Base-by-base conservation (phyloP, 2,329 filamentous ascomycete species). In the Pezicula neosporulosa region DNA sequence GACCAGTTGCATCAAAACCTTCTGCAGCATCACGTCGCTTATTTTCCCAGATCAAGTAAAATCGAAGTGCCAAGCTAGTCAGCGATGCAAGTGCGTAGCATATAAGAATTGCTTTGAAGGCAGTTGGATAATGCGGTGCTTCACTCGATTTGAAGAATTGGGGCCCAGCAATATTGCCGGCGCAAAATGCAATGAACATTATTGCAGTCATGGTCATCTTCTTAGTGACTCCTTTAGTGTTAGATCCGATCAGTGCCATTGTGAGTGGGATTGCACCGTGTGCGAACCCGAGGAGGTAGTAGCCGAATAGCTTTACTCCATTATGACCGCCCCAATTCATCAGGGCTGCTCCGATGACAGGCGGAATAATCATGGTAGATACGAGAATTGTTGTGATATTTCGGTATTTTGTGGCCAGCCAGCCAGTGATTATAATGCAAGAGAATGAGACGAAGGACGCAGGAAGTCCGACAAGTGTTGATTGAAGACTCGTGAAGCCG, bases 1-100 rank as follows among this genome's bases (percentile, higher is more conserved):
- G 30, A 33, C 72, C 68, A 50, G 72, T 76, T 4, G 74, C 76
- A 38, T 68, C 66, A 7, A 78, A 63, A 0, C 72, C 76, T 43
- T 82, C 78, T 16, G 64, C 61, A 3, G 54, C 62, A 1, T 67
- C 65, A n/a, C 77, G 68, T 43, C 42, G 47, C 28, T 55, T 58
- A 30, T 63, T 65, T 16, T 56, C 54, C 24, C 53, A 57, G 3
- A 44, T 55, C 21, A 63, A 45, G 48, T 64, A 61, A 4, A 58
- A 30, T 18, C 61, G 53, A 9, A 65, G 44, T 16, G 41, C 33
- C 60, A 64, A 21, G 7, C 53, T 49, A 3, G 57, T 45, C 18
- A 60, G 27, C 3, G 51, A 41, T 16, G 54, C 57, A 16, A 58
- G 41, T 8, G 56, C 56, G 30, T 63, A 60, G 30, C 60, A 64